These are phyloP conservation scores for Fraxinus americana DNA, from an alignment of 257 asterid species.

Conservation along the genomic window DNA sequence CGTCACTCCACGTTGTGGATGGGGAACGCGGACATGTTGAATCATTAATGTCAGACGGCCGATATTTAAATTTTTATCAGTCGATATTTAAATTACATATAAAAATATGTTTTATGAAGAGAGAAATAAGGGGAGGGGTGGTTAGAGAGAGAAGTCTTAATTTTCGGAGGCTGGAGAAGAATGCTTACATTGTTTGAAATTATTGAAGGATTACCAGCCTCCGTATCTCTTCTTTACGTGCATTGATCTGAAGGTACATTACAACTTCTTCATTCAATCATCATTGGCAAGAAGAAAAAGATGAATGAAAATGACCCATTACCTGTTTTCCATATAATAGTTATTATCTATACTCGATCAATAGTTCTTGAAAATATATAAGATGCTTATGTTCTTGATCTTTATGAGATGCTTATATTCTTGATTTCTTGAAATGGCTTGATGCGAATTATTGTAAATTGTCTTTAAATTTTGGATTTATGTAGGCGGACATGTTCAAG, in stretches of 20 bases:
- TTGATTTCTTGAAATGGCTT: neutral
- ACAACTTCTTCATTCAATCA: neutral
- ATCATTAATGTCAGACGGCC: conserved; percentile 30
- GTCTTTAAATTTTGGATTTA: neutral
- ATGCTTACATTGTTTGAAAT: conserved; percentile 51
- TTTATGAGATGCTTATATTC: neutral
- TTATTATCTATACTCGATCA: neutral
- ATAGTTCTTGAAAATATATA: conserved; percentile 6
- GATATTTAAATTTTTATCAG: neutral
- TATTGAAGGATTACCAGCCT: conserved; percentile 45
- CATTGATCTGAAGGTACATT: conserved; percentile 42
- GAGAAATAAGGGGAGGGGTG: conserved; percentile 36
- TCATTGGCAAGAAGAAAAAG: conserved; percentile 1
- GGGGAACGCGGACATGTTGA: conserved; percentile 24
- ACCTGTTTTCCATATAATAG: neutral
- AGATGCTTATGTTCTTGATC: conserved; percentile 15
- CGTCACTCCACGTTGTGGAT: conserved; percentile 18
- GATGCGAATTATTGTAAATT: neutral
- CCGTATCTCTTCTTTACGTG: conserved; percentile 30
- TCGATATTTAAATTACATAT: neutral
- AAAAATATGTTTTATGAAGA: neutral
- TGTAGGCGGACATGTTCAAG: neutral
- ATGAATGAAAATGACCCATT: neutral
- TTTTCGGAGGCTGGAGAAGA: conserved; percentile 40
- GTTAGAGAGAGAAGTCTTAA: conserved; percentile 34